Conservation (phyloP, 148 eudicot genomes). For the Mesembryanthemum crystallinum region DNA sequence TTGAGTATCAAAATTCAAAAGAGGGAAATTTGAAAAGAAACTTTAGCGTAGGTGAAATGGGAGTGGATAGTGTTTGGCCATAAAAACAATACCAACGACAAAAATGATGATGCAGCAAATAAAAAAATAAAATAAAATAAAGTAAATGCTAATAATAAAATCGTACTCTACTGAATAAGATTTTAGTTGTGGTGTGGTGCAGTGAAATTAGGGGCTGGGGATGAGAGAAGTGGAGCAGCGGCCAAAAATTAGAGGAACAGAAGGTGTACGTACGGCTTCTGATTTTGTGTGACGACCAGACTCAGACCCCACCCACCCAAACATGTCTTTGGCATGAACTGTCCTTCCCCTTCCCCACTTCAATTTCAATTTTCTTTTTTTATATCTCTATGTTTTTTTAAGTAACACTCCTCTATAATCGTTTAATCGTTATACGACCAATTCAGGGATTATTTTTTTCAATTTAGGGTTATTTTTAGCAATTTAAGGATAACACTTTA, state of each 20-base stretch:
- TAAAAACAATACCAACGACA: too few relatives aligned
- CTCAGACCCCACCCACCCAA: not conserved
- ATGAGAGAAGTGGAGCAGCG: constrained; percentile 8
- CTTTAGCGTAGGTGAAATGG: not conserved
- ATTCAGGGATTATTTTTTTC: too few relatives aligned
- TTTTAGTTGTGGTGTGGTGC: not conserved
- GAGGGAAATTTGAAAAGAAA: not conserved
- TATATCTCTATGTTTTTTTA: not conserved
- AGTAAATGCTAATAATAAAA: not conserved
- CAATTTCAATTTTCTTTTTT: not conserved
- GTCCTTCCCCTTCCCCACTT: not conserved
- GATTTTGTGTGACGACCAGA: constrained; percentile 7
- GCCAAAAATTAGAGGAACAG: not conserved
- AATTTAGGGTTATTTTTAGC: too few relatives aligned
- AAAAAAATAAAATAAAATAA: not conserved
- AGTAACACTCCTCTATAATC: too few relatives aligned
- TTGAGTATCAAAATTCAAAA: too few relatives aligned
- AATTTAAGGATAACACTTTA: too few relatives aligned
- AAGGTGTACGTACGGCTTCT: constrained; percentile 14
- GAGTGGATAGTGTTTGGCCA: constrained; percentile 21
- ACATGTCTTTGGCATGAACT: constrained; percentile 1
- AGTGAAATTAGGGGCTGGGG: constrained; percentile 9
- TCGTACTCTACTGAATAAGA: too few relatives aligned
- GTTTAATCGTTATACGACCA: too few relatives aligned
- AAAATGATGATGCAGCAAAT: too few relatives aligned